Evolutionary conservation across 192 early-diverging fungal genomes (phyloP).

Genomic region (Backusella luteola): DNA sequence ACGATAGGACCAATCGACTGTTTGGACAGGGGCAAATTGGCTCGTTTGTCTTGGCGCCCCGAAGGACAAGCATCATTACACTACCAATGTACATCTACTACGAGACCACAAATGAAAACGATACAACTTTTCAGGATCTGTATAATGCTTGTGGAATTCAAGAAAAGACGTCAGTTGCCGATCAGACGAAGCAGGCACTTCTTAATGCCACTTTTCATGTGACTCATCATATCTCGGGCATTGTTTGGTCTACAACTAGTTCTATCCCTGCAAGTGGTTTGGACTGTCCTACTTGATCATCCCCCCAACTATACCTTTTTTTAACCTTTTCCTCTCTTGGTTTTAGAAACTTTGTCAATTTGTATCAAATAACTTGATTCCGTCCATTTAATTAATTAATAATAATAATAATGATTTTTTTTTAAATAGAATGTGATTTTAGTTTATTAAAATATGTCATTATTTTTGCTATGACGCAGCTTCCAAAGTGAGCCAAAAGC

Average conservation of each 20-base stretch:
- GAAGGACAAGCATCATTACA: background rate
- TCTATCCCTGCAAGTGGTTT: background rate
- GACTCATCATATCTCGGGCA: conserved; percentile 16
- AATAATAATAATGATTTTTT: no score
- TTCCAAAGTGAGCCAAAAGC: no score
- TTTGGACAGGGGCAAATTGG: conserved; percentile 20
- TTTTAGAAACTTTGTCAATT: background rate
- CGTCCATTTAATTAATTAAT: background rate
- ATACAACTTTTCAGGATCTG: conserved; percentile 22
- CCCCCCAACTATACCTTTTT: background rate
- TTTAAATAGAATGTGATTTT: no score
- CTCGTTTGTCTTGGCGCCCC: background rate
- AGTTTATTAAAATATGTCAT: no score
- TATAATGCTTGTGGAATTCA: conserved; percentile 28
- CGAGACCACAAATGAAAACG: conserved; percentile 4
- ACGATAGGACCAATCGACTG: conserved; percentile 2
- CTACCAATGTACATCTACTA: conserved; percentile 15
- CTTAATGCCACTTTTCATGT: conserved; percentile 13
- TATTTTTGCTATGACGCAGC: no score
- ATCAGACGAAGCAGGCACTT: background rate
- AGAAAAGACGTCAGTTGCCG: background rate
- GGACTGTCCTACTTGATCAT: background rate
- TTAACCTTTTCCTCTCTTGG: background rate
- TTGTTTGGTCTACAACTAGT: conserved; percentile 7
- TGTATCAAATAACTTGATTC: background rate